These are phyloP conservation scores for Populus nigra DNA, from an alignment of 345 rosid genomes.

Conservation along the genomic window DNA sequence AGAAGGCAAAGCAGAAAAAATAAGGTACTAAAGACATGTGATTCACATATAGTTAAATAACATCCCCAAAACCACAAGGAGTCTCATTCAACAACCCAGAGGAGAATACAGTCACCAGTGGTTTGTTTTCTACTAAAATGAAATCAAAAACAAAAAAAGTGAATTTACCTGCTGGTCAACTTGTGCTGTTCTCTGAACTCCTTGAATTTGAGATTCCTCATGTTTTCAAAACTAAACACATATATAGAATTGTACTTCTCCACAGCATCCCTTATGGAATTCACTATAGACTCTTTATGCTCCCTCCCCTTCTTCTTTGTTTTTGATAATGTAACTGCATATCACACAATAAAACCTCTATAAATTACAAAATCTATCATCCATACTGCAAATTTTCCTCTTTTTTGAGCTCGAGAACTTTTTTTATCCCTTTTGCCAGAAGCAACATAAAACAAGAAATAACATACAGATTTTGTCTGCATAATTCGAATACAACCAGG, in stretches of 20 bases:
- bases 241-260: constrained; percentile 58
- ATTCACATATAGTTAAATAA: neutral
- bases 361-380: neutral
- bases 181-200: constrained; percentile 89
- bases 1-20: too few species aligned
- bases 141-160: neutral
- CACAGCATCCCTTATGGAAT: constrained; percentile 65
- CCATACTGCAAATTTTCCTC: neutral
- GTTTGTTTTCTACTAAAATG: neutral
- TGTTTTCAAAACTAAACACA: constrained; percentile 88
- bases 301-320: constrained; percentile 95
- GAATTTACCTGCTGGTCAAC: constrained; percentile 60
- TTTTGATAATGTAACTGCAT: constrained; percentile 84
- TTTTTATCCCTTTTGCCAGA: neutral
- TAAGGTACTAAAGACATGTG: too few species aligned
- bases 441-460: neutral
- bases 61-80: neutral
- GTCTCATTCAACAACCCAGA: neutral
- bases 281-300: constrained; percentile 69
- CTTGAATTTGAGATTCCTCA: constrained; percentile 92
- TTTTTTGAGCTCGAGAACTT: neutral
- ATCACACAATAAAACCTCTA: neutral
- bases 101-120: neutral
- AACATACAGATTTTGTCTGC: neutral
- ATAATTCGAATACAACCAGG: neutral